Percentiles rank a stretch among this genome's conserved stretches.
phyloP scores from a whole-genome alignment of 2,329 filamentous ascomycete species.

The Albifimbria verrucaria region DNA sequence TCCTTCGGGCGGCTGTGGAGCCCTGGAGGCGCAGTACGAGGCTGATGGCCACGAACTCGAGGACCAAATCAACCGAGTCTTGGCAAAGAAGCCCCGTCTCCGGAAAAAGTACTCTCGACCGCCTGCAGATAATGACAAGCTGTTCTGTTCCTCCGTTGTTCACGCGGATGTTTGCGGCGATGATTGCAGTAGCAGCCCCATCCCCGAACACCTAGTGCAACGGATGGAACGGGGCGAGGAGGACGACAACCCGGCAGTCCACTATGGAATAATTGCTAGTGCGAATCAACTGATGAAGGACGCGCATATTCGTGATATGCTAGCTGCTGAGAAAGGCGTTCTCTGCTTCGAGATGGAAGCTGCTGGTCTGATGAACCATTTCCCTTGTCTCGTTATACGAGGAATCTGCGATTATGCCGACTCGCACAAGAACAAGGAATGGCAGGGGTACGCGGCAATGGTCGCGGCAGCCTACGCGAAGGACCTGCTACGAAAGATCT shows the following conservation, averaged over 20 bases:
- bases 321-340: constrained; percentile 2
- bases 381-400: constrained; percentile 24
- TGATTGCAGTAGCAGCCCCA: constrained; percentile 6
- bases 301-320: constrained; percentile 8
- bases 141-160: constrained; percentile 5
- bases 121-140: neutral
- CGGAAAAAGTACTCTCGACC: neutral
- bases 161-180: neutral
- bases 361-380: constrained; percentile 12
- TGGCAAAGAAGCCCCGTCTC: neutral
- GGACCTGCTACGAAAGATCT: constrained; percentile 14
- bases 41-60: constrained; percentile 2
- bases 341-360: constrained; percentile 8
- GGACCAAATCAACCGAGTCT: neutral
- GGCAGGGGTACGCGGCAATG: constrained; percentile 23
- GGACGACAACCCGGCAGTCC: constrained; percentile 4
- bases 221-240: constrained; percentile 4
- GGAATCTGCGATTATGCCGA: constrained; percentile 32
- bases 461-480: constrained; percentile 22
- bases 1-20: neutral
- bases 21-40: constrained; percentile 1
- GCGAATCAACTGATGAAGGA: constrained; percentile 14
- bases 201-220: neutral
- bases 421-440: constrained; percentile 23
- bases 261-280: constrained; percentile 10